Base-by-base conservation (phyloP, 495 filamentous ascomycete genomes). In the Hyaloscypha finlandica region DNA sequence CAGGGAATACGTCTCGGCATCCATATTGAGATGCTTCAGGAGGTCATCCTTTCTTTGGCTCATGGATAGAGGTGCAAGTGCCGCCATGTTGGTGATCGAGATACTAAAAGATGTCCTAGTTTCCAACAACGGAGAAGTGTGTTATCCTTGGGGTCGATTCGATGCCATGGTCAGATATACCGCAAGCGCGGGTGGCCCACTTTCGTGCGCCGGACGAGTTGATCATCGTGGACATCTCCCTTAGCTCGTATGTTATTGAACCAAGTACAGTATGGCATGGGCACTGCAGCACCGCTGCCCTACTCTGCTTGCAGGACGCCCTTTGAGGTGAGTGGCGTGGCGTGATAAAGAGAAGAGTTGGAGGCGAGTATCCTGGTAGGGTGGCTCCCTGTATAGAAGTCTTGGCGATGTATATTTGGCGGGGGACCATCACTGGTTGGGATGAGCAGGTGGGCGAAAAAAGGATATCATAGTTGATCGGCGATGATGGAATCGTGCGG, bases 41-140 rank as follows among this genome's bases (percentile, higher is more conserved):
- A 74, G 66, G 14, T 74, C 73, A 20, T 73, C 73, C 48, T 74
- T 74, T 16, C 62, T 71, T 32, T 69, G 63, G 63, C 73, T 74
- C 73, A 74, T 74, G 16, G 70, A 39, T 4, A 74, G 65, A 59
- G 71, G 48, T 35, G 37, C n/a, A n/a, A 69, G 59, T 16, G 61
- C 22, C 3, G 64, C 54, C 65, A 68, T 71, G 9, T 20, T 68
- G 59, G 30, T 45, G 35, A 54, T 35, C n/a, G 64, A 54, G 48
- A 61, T 54, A 52, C 66, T 22, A 53, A 33, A 6, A 51, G 53
- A 65, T 2, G 37, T 14, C 25, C 19, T n/a, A 29, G 14, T 8
- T n/a, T 52, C 29, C 9, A 20, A 14, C 20, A 53, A 8, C 53
- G 22, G 57, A 39, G 42, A 51, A 19, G 30, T 45, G 30, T 11